A percentile compares a stretch with the other conserved stretches of the same genome.
These are phyloP conservation scores for Dentipellis sp. DNA, from an alignment of 768 basidiomycete genomes.

Conservation along the genomic window DNA sequence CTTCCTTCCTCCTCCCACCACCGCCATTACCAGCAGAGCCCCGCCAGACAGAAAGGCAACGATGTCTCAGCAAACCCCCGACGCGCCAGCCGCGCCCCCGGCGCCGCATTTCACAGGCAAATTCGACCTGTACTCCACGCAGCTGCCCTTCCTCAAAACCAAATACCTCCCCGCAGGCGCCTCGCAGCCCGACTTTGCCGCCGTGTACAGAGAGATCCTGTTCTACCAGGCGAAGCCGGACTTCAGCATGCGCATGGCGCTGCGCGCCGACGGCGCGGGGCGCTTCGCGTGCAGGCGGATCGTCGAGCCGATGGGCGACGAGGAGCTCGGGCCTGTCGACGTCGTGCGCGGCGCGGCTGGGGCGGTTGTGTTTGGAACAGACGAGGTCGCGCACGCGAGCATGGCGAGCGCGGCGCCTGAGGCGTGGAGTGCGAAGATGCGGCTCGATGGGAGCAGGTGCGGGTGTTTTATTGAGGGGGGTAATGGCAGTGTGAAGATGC, in stretches of 20 bases:
- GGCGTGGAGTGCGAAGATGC: too few species aligned
- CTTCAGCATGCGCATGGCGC: slow-evolving; percentile 4
- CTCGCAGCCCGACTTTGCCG: slow-evolving; percentile 3
- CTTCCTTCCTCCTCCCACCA: too few species aligned
- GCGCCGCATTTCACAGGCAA: slow-evolving; percentile 8
- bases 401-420: too few species aligned
- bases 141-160: slow-evolving; percentile 2
- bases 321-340: slow-evolving; percentile 6
- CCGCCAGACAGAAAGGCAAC: too few species aligned
- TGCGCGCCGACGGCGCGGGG: background rate
- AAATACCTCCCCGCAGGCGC: slow-evolving; percentile 5
- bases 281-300: slow-evolving; percentile 1
- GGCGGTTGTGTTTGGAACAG: background rate
- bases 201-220: slow-evolving; percentile 6
- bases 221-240: slow-evolving; percentile 10
- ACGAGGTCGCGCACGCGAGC: background rate
- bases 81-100: too few species aligned
- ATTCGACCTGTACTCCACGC: slow-evolving; percentile 11
- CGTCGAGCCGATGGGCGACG: slow-evolving; percentile 6
- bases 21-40: too few species aligned
- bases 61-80: too few species aligned
- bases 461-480: too few species aligned
- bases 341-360: background rate
- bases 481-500: too few species aligned
- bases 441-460: too few species aligned